Base-by-base conservation (phyloP, 148 eudicot species). In the Rhododendron ovatum region DNA sequence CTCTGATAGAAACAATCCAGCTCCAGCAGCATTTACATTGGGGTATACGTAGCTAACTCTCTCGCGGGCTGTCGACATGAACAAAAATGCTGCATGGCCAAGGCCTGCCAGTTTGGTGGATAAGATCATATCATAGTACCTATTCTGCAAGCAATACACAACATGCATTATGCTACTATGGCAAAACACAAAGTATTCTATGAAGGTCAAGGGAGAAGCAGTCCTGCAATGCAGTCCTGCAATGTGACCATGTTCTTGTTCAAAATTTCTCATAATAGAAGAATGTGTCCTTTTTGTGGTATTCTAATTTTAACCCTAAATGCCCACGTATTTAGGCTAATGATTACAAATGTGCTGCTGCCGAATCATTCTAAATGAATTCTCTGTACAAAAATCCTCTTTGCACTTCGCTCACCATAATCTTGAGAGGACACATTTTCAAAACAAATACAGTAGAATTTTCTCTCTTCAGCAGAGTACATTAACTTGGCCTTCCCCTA, bases 91-190 rank as follows among this genome's bases (percentile, higher is more conserved):
- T 11, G 93, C 99, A 83, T 95, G 97, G 55, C 99, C 99, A n/a
- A 96, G 78, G 84, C 99, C 99, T 84, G 99, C 98, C 82, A 96
- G 91, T 89, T 92, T 96, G 71, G 99, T 96, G 28, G 99, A 95
- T 84, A 96, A 53, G 81, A 94, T 89, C 98, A 95, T 92, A 84
- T 96, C 99, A 81, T 96, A 96, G 86, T 95, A 96, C 92, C 95
- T 93, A 85, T 50, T 84, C 99, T 96, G 94, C 90, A 91, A 86
- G 86, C 13, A 85, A 77, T 10, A 79, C 20, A 78, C 75, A 24
- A 24, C 33, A 35, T 24, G 71, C 57, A 80, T 26, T 24, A 84
- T 39, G 75, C 41, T 37, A 79, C 28, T 51, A 43, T 18, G 57
- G 50, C 43, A 33, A 48, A 33, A 18, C 80, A 24, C n/a, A 1